Evolutionary conservation across 2,329 filamentous ascomycete species (phyloP).

Genomic region (Fusarium drepaniforme): DNA sequence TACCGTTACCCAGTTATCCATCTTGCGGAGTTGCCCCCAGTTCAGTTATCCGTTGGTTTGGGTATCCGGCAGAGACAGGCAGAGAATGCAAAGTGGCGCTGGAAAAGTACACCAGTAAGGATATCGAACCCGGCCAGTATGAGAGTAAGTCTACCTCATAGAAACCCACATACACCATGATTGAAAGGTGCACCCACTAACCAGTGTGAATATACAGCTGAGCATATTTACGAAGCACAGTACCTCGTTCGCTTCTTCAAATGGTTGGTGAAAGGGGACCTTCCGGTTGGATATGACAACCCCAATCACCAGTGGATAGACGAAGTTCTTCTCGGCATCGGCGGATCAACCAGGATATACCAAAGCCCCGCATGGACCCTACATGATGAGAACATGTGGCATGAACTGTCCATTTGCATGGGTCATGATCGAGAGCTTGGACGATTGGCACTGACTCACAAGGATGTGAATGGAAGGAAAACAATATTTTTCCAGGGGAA

Average conservation of each 20-base stretch:
- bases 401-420: neutral
- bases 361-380: neutral
- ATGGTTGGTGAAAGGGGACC: neutral
- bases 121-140: neutral
- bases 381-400: neutral
- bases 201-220: neutral
- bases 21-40: neutral
- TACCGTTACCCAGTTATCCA: neutral
- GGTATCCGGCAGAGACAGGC: neutral
- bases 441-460: neutral
- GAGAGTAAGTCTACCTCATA: neutral
- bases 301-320: neutral
- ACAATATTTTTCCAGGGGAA: neutral
- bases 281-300: neutral
- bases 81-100: neutral
- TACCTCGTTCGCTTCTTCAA: neutral
- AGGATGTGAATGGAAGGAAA: neutral
- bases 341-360: neutral
- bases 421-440: neutral
- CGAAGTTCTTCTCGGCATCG: conserved; percentile 6
- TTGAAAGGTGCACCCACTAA: neutral
- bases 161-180: neutral
- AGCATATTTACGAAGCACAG: conserved; percentile 7
- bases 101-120: neutral
- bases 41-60: neutral